These are phyloP conservation scores for Penicillium daleae DNA, from an alignment of 495 filamentous ascomycete species.

Conservation along the genomic window DNA sequence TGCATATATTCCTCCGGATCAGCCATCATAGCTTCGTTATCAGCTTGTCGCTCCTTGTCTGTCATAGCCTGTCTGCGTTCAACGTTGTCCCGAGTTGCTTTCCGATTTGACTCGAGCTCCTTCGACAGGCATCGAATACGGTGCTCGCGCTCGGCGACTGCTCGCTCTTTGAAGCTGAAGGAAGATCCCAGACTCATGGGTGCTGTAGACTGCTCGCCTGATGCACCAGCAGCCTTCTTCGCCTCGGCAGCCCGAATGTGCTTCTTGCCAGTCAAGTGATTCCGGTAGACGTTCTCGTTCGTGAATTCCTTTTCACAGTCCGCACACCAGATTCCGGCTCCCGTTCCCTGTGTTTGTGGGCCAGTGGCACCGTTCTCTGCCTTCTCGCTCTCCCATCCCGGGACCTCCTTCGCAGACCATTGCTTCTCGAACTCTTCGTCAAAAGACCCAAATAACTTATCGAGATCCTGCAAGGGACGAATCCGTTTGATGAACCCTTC, in stretches of 20 bases:
- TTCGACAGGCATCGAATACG: constrained; percentile 75
- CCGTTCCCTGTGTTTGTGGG: constrained; percentile 58
- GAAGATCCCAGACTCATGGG: constrained; percentile 37
- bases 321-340: constrained; percentile 80
- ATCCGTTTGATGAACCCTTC: constrained; percentile 84
- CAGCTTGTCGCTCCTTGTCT: constrained; percentile 88
- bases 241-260: constrained; percentile 81
- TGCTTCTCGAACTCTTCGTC: constrained; percentile 81
- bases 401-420: constrained; percentile 78
- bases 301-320: constrained; percentile 94
- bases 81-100: constrained; percentile 87
- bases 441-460: constrained; percentile 72
- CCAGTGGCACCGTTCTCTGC: constrained; percentile 44
- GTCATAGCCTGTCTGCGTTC: constrained; percentile 96
- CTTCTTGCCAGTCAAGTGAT: constrained; percentile 87
- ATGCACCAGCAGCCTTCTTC: constrained; percentile 47
- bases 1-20: constrained; percentile 53
- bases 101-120: constrained; percentile 75
- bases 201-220: constrained; percentile 29
- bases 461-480: constrained; percentile 79
- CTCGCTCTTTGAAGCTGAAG: constrained; percentile 76
- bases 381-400: constrained; percentile 74
- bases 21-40: constrained; percentile 83
- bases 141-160: constrained; percentile 86
- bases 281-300: constrained; percentile 92